These are phyloP conservation scores for Metroxylon sagu DNA, from an alignment of 176 grass and related monocot genomes.

Conservation along the genomic window DNA sequence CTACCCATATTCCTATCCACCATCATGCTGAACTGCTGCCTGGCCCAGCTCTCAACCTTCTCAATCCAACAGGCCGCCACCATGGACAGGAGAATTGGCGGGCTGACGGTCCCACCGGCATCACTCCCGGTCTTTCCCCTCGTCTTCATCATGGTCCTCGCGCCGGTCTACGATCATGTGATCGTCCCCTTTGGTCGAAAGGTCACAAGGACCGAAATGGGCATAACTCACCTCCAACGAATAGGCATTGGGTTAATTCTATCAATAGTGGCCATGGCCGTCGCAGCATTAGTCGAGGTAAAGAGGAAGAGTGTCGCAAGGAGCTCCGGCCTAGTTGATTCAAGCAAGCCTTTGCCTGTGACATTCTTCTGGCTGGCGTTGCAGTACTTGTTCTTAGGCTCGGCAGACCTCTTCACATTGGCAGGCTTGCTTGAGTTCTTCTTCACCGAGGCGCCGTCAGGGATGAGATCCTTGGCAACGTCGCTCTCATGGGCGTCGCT, in stretches of 20 bases:
- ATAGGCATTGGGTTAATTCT: constrained; percentile 69
- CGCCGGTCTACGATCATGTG: constrained; percentile 73
- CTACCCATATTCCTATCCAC: constrained; percentile 83
- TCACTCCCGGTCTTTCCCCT: constrained; percentile 82
- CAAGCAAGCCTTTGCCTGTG: constrained; percentile 38
- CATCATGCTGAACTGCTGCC: constrained; percentile 81
- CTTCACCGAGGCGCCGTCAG: constrained; percentile 77
- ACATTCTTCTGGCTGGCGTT: constrained; percentile 87
- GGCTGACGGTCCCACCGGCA: constrained; percentile 56
- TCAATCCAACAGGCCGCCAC: constrained; percentile 78
- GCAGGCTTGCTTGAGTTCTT: constrained; percentile 91
- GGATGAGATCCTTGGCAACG: constrained; percentile 78
- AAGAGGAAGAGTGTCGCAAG: constrained; percentile 63
- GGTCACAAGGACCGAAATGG: constrained; percentile 44
- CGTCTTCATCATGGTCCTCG: constrained; percentile 62
- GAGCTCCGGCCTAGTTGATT: constrained; percentile 20
- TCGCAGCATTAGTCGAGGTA: constrained; percentile 69
- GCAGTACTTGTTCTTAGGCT: constrained; percentile 84
- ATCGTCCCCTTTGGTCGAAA: constrained; percentile 79
- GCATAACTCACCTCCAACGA: constrained; percentile 72
- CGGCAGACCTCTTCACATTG: constrained; percentile 71
- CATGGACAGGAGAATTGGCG: constrained; percentile 66
- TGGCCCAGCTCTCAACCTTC: constrained; percentile 88
- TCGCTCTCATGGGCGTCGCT: constrained; percentile 85
- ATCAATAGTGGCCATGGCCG: constrained; percentile 72